A percentile compares a stretch with the other conserved stretches of the same genome.
phyloP scores from a whole-genome alignment of 2,329 filamentous ascomycete species.

The Penicillium sp. region DNA sequence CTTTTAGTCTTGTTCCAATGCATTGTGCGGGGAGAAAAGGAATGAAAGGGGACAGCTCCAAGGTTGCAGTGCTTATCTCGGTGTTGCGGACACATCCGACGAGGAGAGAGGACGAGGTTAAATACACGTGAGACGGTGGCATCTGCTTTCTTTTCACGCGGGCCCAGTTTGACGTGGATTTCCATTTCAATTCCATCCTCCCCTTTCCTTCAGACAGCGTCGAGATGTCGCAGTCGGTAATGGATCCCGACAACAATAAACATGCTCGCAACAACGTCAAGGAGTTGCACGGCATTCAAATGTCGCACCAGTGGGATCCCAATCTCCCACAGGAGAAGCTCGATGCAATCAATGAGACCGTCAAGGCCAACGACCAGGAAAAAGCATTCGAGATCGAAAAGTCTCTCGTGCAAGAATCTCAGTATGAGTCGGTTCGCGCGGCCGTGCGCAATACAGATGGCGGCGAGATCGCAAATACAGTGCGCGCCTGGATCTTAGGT shows the following conservation, averaged over 20 bases:
- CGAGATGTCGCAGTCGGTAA: too few species aligned
- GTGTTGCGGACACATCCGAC: too few species aligned
- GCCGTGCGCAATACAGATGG: conserved; percentile 62
- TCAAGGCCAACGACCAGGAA: conserved; percentile 55
- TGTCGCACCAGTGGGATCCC: conserved; percentile 52
- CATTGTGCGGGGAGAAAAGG: neutral
- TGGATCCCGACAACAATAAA: conserved; percentile 1
- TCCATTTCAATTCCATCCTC: too few species aligned
- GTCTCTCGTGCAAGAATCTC: conserved; percentile 57
- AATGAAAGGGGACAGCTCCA: conserved; percentile 6
- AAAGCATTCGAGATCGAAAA: conserved; percentile 53
- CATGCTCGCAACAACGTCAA: conserved; percentile 1
- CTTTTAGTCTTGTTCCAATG: too few species aligned
- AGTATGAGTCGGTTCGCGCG: conserved; percentile 60
- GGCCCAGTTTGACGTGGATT: too few species aligned
- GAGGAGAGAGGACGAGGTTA: too few species aligned
- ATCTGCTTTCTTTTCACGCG: too few species aligned
- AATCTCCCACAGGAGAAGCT: conserved; percentile 60
- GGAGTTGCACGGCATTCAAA: conserved; percentile 9
- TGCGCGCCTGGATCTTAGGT: conserved; percentile 60
- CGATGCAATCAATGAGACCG: conserved; percentile 56
- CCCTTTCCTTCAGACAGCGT: too few species aligned
- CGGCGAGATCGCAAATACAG: conserved; percentile 58
- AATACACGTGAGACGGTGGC: too few species aligned
- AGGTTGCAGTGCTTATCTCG: conserved; percentile 1